phyloP scores from a whole-genome alignment of 2,329 filamentous ascomycete species.

The Chaetomium globosum region DNA sequence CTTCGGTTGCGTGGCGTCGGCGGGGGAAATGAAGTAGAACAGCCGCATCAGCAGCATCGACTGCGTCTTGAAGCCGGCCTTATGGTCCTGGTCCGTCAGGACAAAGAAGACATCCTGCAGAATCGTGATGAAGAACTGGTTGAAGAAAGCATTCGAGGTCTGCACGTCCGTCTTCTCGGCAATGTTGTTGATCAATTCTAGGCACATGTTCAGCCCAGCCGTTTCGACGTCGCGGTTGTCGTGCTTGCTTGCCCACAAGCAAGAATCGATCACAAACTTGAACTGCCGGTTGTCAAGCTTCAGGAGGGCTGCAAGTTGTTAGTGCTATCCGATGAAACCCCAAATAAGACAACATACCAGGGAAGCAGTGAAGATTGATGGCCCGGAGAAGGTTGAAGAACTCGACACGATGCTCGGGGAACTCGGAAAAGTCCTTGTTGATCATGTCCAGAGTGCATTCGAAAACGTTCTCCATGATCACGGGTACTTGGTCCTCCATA shows the following conservation, averaged over 20 bases:
- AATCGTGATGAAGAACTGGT: constrained; percentile 94
- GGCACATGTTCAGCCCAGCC: constrained; percentile 95
- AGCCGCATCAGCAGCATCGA: constrained; percentile 90
- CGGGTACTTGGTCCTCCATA: constrained; percentile 97
- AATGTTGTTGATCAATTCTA: constrained; percentile 97
- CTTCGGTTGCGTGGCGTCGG: constrained; percentile 71
- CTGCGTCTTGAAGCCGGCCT: constrained; percentile 98
- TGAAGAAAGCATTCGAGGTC: constrained; percentile 94
- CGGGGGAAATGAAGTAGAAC: constrained; percentile 89
- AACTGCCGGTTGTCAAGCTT: constrained; percentile 96
- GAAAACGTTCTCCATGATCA: constrained; percentile 98
- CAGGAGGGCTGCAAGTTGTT: constrained; percentile 63
- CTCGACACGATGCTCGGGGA: constrained; percentile 97
- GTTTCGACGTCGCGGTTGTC: constrained; percentile 98
- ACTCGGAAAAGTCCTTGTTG: constrained; percentile 99
- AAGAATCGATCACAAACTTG: constrained; percentile 99
- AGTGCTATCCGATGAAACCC: constrained; percentile 22
- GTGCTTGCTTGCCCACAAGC: constrained; percentile 99
- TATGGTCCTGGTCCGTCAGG: constrained; percentile 95
- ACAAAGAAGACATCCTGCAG: constrained; percentile 98
- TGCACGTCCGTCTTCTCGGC: constrained; percentile 83
- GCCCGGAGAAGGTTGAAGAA: constrained; percentile 97
- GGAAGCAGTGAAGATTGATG: constrained; percentile 98
- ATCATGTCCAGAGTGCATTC: constrained; percentile 99
- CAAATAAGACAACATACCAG: constrained; percentile 51